Evolutionary conservation across 2,329 filamentous ascomycete species (phyloP).

Genomic region (Davidsoniella eucalypti): DNA sequence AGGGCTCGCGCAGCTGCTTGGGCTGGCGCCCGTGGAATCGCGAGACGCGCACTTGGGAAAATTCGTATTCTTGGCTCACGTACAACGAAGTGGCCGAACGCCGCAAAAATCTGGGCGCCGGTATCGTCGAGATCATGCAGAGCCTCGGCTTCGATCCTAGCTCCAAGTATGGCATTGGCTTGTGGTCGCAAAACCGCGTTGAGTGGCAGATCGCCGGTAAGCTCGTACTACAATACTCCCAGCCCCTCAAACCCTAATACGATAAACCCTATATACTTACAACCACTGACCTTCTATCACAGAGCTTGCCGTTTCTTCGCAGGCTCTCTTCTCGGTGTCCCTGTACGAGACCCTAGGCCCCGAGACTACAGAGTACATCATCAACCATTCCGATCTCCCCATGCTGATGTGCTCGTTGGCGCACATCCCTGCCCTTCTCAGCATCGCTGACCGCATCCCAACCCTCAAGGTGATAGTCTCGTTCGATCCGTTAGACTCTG

Average conservation of each 20-base stretch:
- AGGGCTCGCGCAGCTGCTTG: conserved; percentile 55
- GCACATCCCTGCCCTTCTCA: conserved; percentile 67
- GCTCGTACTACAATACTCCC: conserved; percentile 9
- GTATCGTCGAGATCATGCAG: conserved; percentile 67
- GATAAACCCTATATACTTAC: too few species aligned
- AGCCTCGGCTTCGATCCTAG: conserved; percentile 44
- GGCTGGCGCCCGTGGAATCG: conserved; percentile 70
- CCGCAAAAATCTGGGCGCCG: conserved; percentile 70
- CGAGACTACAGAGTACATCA: conserved; percentile 84
- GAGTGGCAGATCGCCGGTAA: conserved; percentile 73
- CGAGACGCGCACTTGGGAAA: conserved; percentile 51
- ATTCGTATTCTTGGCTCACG: conserved; percentile 67
- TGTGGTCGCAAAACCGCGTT: conserved; percentile 74
- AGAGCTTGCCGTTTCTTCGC: conserved; percentile 79
- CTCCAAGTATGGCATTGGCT: conserved; percentile 55
- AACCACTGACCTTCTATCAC: background rate
- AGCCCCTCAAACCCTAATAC: background rate
- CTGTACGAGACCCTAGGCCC: conserved; percentile 93
- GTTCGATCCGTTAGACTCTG: conserved; percentile 65
- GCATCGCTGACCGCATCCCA: conserved; percentile 60
- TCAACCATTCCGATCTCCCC: conserved; percentile 68
- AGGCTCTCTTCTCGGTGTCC: conserved; percentile 76
- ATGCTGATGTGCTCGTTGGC: conserved; percentile 65
- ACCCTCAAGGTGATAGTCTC: conserved; percentile 75
- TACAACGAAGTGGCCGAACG: conserved; percentile 66